Percentiles rank a stretch among this genome's conserved stretches.
Conservation (phyloP, 2,329 filamentous ascomycete genomes). For the Whalleya microplaca region DNA sequence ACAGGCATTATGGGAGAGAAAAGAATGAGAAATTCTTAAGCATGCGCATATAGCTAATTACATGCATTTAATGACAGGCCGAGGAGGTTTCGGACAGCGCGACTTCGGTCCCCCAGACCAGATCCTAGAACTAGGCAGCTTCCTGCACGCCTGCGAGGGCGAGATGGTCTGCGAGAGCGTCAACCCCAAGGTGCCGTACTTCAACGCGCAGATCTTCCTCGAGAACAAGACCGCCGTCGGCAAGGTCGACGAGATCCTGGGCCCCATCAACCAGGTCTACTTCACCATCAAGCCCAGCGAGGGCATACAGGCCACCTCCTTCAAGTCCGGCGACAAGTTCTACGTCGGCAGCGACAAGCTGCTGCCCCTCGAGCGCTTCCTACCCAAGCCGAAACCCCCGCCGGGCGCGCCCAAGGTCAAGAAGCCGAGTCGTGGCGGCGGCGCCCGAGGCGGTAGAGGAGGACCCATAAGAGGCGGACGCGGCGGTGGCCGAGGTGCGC, state of each 20-base stretch:
- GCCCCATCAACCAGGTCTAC: slow-evolving; percentile 95
- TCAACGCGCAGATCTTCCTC: slow-evolving; percentile 98
- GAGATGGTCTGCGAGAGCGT: slow-evolving; percentile 97
- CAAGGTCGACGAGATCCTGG: slow-evolving; percentile 97
- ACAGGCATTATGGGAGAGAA: not conserved
- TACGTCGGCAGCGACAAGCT: slow-evolving; percentile 95
- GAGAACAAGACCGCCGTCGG: slow-evolving; percentile 97
- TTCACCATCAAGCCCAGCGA: slow-evolving; percentile 98
- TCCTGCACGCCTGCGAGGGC: slow-evolving; percentile 93
- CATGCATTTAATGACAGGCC: slow-evolving; percentile 25
- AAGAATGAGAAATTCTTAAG: not conserved
- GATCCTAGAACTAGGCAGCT: slow-evolving; percentile 79
- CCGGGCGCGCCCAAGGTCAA: slow-evolving; percentile 65
- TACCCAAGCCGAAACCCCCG: slow-evolving; percentile 85
- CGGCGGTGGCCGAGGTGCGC: slow-evolving; percentile 56
- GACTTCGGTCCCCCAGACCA: slow-evolving; percentile 40
- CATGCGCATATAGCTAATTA: not conserved
- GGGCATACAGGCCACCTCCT: slow-evolving; percentile 91
- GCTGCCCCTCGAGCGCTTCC: slow-evolving; percentile 91
- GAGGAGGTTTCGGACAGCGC: slow-evolving; percentile 39
- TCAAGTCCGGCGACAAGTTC: slow-evolving; percentile 97
- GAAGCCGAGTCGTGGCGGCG: slow-evolving; percentile 73
- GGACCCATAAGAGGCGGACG: slow-evolving; percentile 41
- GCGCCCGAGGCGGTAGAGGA: slow-evolving; percentile 52
- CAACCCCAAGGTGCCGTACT: slow-evolving; percentile 96